phyloP scores from a whole-genome alignment of 2,329 filamentous ascomycete species.

The Hymenoscyphus linearis region DNA sequence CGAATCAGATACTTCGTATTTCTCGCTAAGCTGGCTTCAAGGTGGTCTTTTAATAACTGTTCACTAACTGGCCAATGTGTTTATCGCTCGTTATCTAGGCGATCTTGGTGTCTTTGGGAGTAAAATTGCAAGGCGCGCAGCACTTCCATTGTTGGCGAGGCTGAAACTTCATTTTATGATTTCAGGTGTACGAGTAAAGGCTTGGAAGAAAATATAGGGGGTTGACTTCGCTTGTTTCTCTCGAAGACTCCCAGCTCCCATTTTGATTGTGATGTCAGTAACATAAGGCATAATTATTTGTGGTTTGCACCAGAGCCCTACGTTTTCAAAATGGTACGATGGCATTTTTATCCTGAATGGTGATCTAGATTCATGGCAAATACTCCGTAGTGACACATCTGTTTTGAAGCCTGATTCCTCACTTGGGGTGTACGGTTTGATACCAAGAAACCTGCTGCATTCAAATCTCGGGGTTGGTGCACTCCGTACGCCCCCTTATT shows the following conservation, averaged over 20 bases:
- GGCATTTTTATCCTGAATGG: neutral
- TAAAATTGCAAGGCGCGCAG: neutral
- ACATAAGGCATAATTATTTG: neutral
- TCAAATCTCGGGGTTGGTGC: no score
- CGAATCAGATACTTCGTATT: no score
- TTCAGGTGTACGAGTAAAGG: neutral
- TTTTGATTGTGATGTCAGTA: neutral
- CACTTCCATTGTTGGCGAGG: neutral
- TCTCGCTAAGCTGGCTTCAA: no score
- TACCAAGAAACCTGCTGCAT: no score
- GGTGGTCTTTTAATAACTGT: no score
- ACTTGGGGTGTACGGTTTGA: no score
- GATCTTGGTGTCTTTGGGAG: neutral
- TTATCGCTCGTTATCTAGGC: neutral
- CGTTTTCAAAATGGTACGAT: neutral
- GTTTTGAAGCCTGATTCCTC: no score
- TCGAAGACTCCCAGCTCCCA: neutral
- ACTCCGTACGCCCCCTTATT: no score
- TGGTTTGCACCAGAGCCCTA: neutral
- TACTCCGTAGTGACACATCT: neutral
- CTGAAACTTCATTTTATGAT: neutral
- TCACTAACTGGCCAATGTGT: no score
- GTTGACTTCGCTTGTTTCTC: neutral
- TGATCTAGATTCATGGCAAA: neutral
- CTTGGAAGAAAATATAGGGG: neutral